Base-by-base conservation (phyloP, 768 basidiomycete species). In the Collybia sordida region DNA sequence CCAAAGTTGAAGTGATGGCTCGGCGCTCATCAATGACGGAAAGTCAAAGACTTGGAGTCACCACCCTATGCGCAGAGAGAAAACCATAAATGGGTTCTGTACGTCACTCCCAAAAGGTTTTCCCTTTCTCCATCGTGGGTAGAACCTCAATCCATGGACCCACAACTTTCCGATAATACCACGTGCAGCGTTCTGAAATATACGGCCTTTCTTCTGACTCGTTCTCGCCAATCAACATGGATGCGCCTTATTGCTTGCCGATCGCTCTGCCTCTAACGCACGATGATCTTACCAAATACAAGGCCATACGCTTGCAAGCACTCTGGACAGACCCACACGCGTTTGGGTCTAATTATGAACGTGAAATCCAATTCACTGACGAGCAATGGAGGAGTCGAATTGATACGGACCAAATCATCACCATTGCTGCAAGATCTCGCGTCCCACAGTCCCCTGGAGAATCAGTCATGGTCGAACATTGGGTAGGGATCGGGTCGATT, bases 301-400 rank as follows among this genome's bases (percentile, higher is more conserved):
- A 48, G 8, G 21, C 40, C n/a, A 43, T 68, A 43, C 63, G 70
- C 7, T 53, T 69, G 21, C 50, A 57, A 15, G 55, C 55, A 21
- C 64, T 69, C 23, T 57, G 59, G 28, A 57, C 57, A 27, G 57
- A 68, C 41, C 64, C 65, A 37, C 56, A 66, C 19, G 62, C 62
- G 0, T 68, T 66, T 50, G 56, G 59, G 7, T 65, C 65, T 8
- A 63, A 53, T 9, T 64, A 59, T 31, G 63, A 52, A 17, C 52
- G 58, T 14, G 64, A 68, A 46, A 52, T 51, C 17, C 15, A 40
- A 14, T 64, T 65, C 27, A 57, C 59, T 4, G 41, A 27, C n/a
- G 61, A 55, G 6, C 38, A 53, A 35, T 68, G 67, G 70, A 54
- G 52, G 9, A 53, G 48, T 31, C 59, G 64, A 21, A 45, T 68